A percentile compares a stretch with the other conserved stretches of the same genome.
These are phyloP conservation scores for Sordariomycetes sp. DNA, from an alignment of 2,329 filamentous ascomycete species.

Conservation along the genomic window DNA sequence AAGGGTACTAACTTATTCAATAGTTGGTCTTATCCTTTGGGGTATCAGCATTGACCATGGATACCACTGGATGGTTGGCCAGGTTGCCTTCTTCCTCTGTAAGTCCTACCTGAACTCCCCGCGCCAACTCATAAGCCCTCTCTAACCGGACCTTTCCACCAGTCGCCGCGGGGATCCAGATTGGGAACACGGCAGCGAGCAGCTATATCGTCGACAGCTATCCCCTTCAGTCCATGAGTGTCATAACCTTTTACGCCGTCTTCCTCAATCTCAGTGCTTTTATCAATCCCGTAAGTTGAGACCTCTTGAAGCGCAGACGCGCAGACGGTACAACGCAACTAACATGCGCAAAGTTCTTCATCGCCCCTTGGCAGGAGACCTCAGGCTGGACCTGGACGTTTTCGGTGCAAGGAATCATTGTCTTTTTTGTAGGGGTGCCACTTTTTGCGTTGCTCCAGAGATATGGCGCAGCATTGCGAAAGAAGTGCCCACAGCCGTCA, in stretches of 20 bases:
- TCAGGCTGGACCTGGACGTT: slow-evolving; percentile 41
- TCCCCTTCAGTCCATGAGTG: slow-evolving; percentile 40
- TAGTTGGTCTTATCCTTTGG: slow-evolving; percentile 41
- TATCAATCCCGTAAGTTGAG: slow-evolving; percentile 14
- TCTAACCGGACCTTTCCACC: background rate
- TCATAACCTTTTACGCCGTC: slow-evolving; percentile 43
- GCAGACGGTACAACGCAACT: background rate
- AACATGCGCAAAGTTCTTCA: slow-evolving; percentile 28
- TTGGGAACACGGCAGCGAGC: slow-evolving; percentile 41
- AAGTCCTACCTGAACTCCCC: slow-evolving; percentile 11
- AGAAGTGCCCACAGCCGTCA: slow-evolving; percentile 21
- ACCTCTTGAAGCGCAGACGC: background rate
- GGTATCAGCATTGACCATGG: slow-evolving; percentile 38
- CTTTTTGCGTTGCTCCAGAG: slow-evolving; percentile 25
- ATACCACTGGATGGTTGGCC: slow-evolving; percentile 47
- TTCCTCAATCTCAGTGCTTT: slow-evolving; percentile 40
- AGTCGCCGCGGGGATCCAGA: slow-evolving; percentile 44
- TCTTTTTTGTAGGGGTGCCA: slow-evolving; percentile 24
- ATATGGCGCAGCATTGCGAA: slow-evolving; percentile 25
- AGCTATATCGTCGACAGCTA: slow-evolving; percentile 46
- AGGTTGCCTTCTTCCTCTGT: slow-evolving; percentile 44
- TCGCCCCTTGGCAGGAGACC: slow-evolving; percentile 31
- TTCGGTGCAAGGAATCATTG: slow-evolving; percentile 34
- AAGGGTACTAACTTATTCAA: slow-evolving; percentile 12
- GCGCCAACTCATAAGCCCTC: too few relatives aligned